These are phyloP conservation scores for Ophiosphaerella korrae DNA, from an alignment of 2,329 filamentous ascomycete genomes.

Conservation along the genomic window DNA sequence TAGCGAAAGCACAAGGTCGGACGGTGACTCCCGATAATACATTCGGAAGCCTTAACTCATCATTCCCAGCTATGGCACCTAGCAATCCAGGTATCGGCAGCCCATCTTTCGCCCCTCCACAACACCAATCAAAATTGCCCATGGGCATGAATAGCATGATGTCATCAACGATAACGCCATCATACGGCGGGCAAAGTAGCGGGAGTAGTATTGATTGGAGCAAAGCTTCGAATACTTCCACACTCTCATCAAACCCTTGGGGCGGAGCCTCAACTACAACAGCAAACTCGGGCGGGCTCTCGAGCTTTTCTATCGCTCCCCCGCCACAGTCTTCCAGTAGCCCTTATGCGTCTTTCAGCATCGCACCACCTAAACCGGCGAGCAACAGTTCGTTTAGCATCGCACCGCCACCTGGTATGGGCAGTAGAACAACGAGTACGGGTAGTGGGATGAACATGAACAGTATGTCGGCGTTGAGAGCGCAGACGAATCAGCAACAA, in stretches of 20 bases:
- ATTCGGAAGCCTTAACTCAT: slow-evolving; percentile 47
- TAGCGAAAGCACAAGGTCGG: slow-evolving; percentile 42
- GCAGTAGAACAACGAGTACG: slow-evolving; percentile 20
- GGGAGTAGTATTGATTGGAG: slow-evolving; percentile 35
- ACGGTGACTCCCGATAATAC: slow-evolving; percentile 60
- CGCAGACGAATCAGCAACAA: slow-evolving; percentile 30
- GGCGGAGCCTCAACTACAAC: slow-evolving; percentile 20
- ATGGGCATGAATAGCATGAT: slow-evolving; percentile 43
- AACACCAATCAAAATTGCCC: slow-evolving; percentile 44
- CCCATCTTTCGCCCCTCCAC: slow-evolving; percentile 43
- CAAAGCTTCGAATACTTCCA: slow-evolving; percentile 24
- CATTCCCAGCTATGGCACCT: slow-evolving; percentile 43
- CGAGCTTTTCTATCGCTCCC: slow-evolving; percentile 60
- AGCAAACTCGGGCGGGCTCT: slow-evolving; percentile 23
- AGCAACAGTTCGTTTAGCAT: slow-evolving; percentile 30
- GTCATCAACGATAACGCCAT: slow-evolving; percentile 30
- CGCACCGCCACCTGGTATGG: slow-evolving; percentile 31
- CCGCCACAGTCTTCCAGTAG: slow-evolving; percentile 35
- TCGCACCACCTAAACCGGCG: slow-evolving; percentile 42
- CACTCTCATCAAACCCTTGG: slow-evolving; percentile 30
- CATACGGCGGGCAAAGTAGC: slow-evolving; percentile 27
- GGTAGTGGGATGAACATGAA: slow-evolving; percentile 38
- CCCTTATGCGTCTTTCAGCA: slow-evolving; percentile 44
- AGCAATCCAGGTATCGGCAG: slow-evolving; percentile 42
- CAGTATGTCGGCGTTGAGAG: slow-evolving; percentile 30